A percentile compares a stretch with the other conserved stretches of the same genome.
Conservation (phyloP, 2,329 filamentous ascomycete genomes). For the Xylaria sp. region DNA sequence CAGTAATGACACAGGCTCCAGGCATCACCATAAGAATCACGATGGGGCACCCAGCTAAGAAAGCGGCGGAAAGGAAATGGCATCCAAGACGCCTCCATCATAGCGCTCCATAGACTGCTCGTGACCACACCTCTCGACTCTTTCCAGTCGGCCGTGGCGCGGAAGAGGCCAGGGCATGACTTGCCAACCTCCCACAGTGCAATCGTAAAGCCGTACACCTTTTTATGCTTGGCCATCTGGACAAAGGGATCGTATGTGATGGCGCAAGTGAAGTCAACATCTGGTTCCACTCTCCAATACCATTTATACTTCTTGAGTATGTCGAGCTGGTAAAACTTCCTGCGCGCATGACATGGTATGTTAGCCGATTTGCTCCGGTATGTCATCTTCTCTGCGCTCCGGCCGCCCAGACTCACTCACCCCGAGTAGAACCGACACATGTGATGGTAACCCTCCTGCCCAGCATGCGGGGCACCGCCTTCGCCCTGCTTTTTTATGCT, state of each 20-base stretch:
- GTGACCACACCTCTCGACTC: constrained; percentile 49
- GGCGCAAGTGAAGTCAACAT: constrained; percentile 57
- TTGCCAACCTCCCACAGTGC: constrained; percentile 55
- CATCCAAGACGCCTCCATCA: constrained; percentile 54
- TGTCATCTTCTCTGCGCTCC: constrained; percentile 1
- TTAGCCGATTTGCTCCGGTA: constrained; percentile 17
- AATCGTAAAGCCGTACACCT: constrained; percentile 58
- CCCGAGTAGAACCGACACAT: constrained; percentile 58
- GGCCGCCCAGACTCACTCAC: constrained; percentile 48
- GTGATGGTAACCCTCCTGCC: constrained; percentile 55
- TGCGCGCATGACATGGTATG: constrained; percentile 27
- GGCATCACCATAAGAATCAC: constrained; percentile 52
- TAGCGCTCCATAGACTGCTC: constrained; percentile 54
- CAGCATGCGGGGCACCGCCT: constrained; percentile 51
- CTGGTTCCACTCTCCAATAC: constrained; percentile 60
- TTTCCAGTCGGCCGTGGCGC: constrained; percentile 55
- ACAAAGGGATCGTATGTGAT: constrained; percentile 60
- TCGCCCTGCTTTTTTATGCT: constrained; percentile 50
- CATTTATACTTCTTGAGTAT: constrained; percentile 56
- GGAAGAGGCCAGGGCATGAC: constrained; percentile 56
- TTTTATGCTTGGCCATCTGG: constrained; percentile 56
- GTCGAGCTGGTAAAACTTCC: constrained; percentile 57
- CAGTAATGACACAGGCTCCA: constrained; percentile 60
- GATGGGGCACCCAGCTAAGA: constrained; percentile 51
- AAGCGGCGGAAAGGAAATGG: constrained; percentile 55